Base-by-base conservation (phyloP, 2,329 filamentous ascomycete species). In the Aspergillus clavatus region DNA sequence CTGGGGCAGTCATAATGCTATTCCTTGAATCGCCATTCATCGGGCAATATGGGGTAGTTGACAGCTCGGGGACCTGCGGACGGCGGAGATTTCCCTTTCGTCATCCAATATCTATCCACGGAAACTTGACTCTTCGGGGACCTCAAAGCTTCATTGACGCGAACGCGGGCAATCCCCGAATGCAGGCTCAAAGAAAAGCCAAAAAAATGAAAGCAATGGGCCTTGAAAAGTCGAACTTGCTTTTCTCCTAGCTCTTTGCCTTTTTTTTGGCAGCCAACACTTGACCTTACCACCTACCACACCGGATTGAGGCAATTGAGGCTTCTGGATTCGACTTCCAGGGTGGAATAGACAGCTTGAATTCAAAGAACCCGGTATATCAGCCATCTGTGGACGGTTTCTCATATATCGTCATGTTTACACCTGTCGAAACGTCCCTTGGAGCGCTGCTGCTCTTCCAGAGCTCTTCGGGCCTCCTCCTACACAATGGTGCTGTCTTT, bases 371-470 rank as follows among this genome's bases (percentile, higher is more conserved):
- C 23, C 8, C 8, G n/a, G 4, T 8, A 24, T 24, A 24, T 24
- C 23, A 24, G 23, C 8, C 23, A 24, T 24, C 23, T 24, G 8
- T 24, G 5, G 5, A 5, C 23, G 23, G 8, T 24, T 35, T 16
- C 8, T 18, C 18, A 18, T 4, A 14, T 10, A 18, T 35, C 22
- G 37, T 24, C 28, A 78, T 79, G 75, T 78, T 79, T 52, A 78
- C 75, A 1, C 75, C 76, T 0, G 43, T 78, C 21, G 70, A 78
- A 51, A 76, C 76, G 11, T 68, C 71, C 5, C 55, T 78, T 8
- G 76, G 76, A 14, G 74, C 76, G 2, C 40, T 78, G 10, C 59
- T 79, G 42, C 65, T 79, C 39, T 74, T 74, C 45, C 72, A 76
- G 54, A 69, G 72, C 36, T 75, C 75, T 1, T 72, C 72, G 16